phyloP scores from a whole-genome alignment of 306 rosid genomes.

The Heteromeles arbutifolia region DNA sequence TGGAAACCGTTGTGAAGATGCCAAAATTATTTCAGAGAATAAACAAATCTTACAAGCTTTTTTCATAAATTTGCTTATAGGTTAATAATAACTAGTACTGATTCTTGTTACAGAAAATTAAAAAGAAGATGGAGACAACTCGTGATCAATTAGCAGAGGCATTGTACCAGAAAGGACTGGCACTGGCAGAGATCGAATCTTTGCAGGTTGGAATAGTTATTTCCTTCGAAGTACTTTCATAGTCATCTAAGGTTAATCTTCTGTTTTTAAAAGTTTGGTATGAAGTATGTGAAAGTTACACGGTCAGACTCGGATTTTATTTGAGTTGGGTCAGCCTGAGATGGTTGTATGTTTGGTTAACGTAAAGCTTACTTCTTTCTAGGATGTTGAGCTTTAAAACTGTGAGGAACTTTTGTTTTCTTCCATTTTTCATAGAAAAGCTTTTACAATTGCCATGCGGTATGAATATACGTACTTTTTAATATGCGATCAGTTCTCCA shows the following conservation, averaged over 20 bases:
- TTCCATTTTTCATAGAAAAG: background rate
- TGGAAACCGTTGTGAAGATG: background rate
- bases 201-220: slow-evolving; percentile 48
- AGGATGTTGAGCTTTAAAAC: background rate
- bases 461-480: background rate
- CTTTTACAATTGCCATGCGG: background rate
- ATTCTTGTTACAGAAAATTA: slow-evolving; percentile 38
- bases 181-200: slow-evolving; percentile 63
- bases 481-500: background rate
- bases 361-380: background rate
- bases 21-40: background rate
- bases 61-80: background rate
- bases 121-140: slow-evolving; percentile 76
- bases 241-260: background rate
- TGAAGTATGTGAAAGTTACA: slow-evolving; percentile 3
- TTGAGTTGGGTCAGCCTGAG: background rate
- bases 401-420: background rate
- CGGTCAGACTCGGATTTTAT: background rate
- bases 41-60: background rate
- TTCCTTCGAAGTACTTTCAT: slow-evolving; percentile 8
- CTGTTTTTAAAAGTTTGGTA: background rate
- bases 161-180: slow-evolving; percentile 86
- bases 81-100: background rate
- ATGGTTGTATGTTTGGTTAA: background rate
- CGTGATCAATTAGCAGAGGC: slow-evolving; percentile 91